Conservation (phyloP, 345 rosid species). For the Populus nigra region DNA sequence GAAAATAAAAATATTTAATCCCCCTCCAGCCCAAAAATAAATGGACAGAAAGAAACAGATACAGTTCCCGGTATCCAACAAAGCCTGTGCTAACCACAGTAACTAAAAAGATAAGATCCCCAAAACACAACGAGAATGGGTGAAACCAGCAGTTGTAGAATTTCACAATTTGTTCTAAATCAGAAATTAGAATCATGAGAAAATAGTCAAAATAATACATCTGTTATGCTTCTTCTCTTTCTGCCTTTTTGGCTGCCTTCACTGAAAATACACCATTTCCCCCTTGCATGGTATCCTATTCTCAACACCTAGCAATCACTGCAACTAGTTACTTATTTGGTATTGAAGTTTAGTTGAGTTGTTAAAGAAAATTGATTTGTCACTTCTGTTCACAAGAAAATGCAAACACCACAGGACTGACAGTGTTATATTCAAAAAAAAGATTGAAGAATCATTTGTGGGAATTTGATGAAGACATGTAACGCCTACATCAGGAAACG, state of each 20-base stretch:
- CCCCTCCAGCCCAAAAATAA: background rate
- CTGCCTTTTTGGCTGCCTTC: background rate
- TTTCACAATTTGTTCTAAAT: background rate
- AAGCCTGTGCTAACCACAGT: background rate
- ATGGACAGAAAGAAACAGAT: background rate
- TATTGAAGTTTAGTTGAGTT: background rate
- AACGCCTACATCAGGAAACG: background rate
- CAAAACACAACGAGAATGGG: background rate
- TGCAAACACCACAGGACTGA: background rate
- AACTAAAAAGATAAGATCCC: background rate
- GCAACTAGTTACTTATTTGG: background rate
- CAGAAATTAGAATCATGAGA: background rate
- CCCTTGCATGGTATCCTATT: background rate
- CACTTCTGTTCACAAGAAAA: background rate
- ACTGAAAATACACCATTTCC: background rate
- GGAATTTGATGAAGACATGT: background rate
- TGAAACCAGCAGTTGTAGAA: background rate
- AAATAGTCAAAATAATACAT: background rate
- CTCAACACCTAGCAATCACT: background rate
- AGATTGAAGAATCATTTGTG: background rate
- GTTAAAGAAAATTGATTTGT: background rate
- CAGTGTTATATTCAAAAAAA: background rate
- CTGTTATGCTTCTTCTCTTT: background rate
- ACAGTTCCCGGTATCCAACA: background rate
- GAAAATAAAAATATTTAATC: background rate